Conservation (phyloP, 495 filamentous ascomycete species). For the Trichocladium antarcticum region DNA sequence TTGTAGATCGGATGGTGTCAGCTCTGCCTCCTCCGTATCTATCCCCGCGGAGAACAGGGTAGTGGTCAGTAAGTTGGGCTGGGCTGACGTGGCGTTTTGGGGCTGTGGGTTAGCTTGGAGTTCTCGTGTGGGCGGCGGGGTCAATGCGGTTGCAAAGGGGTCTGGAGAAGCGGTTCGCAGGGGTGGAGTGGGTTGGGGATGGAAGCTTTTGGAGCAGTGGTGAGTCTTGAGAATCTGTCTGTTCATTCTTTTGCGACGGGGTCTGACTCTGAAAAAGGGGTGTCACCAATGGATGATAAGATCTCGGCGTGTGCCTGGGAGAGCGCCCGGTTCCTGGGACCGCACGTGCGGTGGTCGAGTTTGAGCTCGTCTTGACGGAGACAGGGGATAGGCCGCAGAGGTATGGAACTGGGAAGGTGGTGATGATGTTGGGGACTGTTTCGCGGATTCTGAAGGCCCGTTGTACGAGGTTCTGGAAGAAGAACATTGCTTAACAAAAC, state of each 20-base stretch:
- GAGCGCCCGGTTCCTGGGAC: slow-evolving; percentile 32
- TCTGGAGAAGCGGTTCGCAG: too few species aligned
- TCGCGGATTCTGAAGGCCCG: slow-evolving; percentile 32
- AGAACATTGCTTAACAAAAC: slow-evolving; percentile 10
- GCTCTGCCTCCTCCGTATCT: too few species aligned
- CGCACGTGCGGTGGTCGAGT: slow-evolving; percentile 40
- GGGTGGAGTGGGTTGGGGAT: slow-evolving; percentile 41
- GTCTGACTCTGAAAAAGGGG: slow-evolving; percentile 32
- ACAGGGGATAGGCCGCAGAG: slow-evolving; percentile 37
- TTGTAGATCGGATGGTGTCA: too few species aligned
- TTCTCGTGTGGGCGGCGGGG: too few species aligned
- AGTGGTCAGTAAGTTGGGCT: too few species aligned
- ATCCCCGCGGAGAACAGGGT: too few species aligned
- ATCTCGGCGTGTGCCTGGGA: slow-evolving; percentile 44
- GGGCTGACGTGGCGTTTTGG: too few species aligned
- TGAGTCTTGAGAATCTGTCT: slow-evolving; percentile 23
- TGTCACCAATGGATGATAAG: slow-evolving; percentile 54
- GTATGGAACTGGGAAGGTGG: slow-evolving; percentile 30
- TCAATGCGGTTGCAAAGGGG: too few species aligned
- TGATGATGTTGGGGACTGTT: slow-evolving; percentile 22
- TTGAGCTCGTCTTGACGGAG: slow-evolving; percentile 40
- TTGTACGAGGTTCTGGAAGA: slow-evolving; percentile 22
- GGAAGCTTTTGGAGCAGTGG: slow-evolving; percentile 53
- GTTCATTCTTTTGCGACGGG: background rate
- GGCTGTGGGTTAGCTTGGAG: too few species aligned